Percentiles rank a stretch among this genome's conserved stretches.
phyloP scores from a whole-genome alignment of 2,329 filamentous ascomycete species.

The Fusarium sp. region DNA sequence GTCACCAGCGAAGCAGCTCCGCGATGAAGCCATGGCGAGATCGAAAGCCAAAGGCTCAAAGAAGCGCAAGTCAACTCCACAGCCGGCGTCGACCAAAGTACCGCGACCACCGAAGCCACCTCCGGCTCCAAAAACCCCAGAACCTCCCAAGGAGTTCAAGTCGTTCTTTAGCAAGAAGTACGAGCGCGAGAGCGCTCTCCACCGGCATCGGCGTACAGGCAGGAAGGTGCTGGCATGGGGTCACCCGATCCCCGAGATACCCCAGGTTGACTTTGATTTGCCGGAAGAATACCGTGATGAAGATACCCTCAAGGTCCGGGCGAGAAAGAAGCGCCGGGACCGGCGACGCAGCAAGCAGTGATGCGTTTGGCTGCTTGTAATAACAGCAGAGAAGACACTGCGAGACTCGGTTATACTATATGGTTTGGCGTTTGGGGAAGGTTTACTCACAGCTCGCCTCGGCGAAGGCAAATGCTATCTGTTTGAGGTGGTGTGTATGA shows the following conservation, averaged over 20 bases:
- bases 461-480: slow-evolving; percentile 23
- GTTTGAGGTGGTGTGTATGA: slow-evolving; percentile 5
- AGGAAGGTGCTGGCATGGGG: slow-evolving; percentile 85
- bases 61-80: slow-evolving; percentile 46
- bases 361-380: slow-evolving; percentile 41
- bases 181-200: slow-evolving; percentile 83
- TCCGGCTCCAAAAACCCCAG: slow-evolving; percentile 48
- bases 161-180: slow-evolving; percentile 89
- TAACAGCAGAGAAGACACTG: slow-evolving; percentile 19
- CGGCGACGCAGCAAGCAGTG: slow-evolving; percentile 63
- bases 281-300: slow-evolving; percentile 73
- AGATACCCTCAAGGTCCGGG: slow-evolving; percentile 68
- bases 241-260: slow-evolving; percentile 78
- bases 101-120: slow-evolving; percentile 40
- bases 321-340: slow-evolving; percentile 71
- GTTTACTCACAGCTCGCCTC: slow-evolving; percentile 16
- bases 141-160: slow-evolving; percentile 73
- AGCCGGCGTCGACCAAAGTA: slow-evolving; percentile 31
- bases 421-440: slow-evolving; percentile 38
- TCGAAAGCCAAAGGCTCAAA: slow-evolving; percentile 55
- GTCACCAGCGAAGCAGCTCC: slow-evolving; percentile 75
- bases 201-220: slow-evolving; percentile 75
- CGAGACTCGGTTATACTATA: slow-evolving; percentile 27
- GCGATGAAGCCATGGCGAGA: slow-evolving; percentile 74
- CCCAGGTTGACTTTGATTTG: slow-evolving; percentile 78